phyloP scores from a whole-genome alignment of 805 yeast genomes.

The Schwanniomyces polymorphus region DNA sequence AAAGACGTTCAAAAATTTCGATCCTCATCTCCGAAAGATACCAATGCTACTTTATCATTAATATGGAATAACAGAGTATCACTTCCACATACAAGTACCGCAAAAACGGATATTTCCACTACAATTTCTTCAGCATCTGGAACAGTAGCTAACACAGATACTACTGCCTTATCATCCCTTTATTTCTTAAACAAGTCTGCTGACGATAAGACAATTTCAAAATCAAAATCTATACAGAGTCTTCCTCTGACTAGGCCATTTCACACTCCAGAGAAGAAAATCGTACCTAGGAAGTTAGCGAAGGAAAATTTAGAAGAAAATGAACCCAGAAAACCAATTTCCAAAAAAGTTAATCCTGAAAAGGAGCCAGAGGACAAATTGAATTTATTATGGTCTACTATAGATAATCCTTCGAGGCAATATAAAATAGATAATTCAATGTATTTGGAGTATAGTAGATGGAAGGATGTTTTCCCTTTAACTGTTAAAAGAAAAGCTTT shows the following conservation, averaged over 20 bases:
- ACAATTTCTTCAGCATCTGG: conserved; percentile 37
- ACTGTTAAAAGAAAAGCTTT: conserved; percentile 64
- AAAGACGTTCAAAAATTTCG: background rate
- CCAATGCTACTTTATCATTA: conserved; percentile 26
- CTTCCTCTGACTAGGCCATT: background rate
- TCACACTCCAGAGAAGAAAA: background rate
- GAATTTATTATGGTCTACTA: conserved; percentile 32
- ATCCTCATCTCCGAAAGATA: conserved; percentile 9
- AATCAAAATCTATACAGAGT: conserved; percentile 2
- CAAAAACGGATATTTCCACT: conserved; percentile 26
- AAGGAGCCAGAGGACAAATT: conserved; percentile 7
- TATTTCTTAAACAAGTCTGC: conserved; percentile 33
- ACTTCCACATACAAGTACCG: conserved; percentile 12
- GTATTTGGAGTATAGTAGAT: conserved; percentile 70
- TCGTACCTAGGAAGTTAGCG: background rate
- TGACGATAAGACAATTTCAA: conserved; percentile 13
- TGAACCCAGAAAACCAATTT: background rate
- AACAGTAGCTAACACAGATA: conserved; percentile 32
- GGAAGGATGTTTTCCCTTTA: conserved; percentile 89
- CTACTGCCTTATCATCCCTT: conserved; percentile 38
- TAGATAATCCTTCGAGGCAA: conserved; percentile 72
- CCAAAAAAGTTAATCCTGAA: conserved; percentile 3
- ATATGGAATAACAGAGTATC: conserved; percentile 19
- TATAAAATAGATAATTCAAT: conserved; percentile 53
- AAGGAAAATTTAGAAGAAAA: background rate